These are phyloP conservation scores for Blattamonas nauphoetae DNA, from an alignment of 78 protist species.

Conservation along the genomic window DNA sequence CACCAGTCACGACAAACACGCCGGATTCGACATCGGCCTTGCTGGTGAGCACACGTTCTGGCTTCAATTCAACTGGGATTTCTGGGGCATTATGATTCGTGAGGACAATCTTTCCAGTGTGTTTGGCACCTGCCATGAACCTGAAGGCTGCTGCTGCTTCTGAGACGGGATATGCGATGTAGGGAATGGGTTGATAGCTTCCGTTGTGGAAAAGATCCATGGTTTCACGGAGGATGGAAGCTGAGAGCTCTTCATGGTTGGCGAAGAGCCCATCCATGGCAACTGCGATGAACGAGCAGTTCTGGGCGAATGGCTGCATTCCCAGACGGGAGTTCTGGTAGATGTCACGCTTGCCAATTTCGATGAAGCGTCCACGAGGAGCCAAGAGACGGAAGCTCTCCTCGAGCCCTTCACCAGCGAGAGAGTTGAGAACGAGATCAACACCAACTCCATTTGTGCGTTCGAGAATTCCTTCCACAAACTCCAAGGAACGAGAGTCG, in stretches of 20 bases:
- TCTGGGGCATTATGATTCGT: not conserved
- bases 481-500: slow-evolving; percentile 20
- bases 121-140: not conserved
- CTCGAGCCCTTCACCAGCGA: slow-evolving; percentile 8
- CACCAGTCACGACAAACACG: slow-evolving; percentile 1
- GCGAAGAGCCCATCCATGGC: not conserved
- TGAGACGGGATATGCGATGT: not conserved
- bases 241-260: not conserved
- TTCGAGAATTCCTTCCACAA: not conserved
- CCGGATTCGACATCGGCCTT: not conserved
- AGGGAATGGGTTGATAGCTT: not conserved
- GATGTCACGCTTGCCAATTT: slow-evolving; percentile 21
- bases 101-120: slow-evolving; percentile 21
- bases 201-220: not conserved
- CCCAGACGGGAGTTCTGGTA: not conserved
- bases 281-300: not conserved
- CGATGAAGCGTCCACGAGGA: slow-evolving; percentile 13
- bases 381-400: slow-evolving; percentile 15
- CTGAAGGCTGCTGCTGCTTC: not conserved
- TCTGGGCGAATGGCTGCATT: not conserved
- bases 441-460: slow-evolving; percentile 6
- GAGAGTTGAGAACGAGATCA: slow-evolving; percentile 13
- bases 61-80: not conserved
- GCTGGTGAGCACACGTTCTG: not conserved
- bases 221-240: not conserved